Base-by-base conservation (phyloP, 2,329 filamentous ascomycete species). In the Chrysoporthe puriensis region DNA sequence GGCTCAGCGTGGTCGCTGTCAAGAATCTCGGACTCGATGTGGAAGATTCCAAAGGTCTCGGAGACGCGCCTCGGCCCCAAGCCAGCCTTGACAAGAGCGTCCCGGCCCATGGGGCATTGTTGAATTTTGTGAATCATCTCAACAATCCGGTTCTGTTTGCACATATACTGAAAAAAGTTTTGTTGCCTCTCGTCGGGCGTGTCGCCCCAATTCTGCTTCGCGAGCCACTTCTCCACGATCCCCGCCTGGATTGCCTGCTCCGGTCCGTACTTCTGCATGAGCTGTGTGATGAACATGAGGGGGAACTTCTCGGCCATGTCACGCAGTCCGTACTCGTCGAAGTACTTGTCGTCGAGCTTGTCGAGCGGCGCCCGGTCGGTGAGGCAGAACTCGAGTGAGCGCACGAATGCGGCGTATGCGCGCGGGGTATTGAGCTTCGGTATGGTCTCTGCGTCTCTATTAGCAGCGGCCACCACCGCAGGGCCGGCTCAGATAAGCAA, bases 201-300 rank as follows among this genome's bases (percentile, higher is more conserved):
- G 21, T 82, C 79, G 26, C 90, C 91, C 82, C 91, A 94, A 8
- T 88, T 86, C 76, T 94, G 92, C 72, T 86, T 88, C 44, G 82
- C 85, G n/a, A 94, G 84, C 91, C 91, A 94, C 66, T 86, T 88
- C 69, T 90, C 88, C 50, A 94, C 84, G 70, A 94, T 87, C 7
- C 84, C 84, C 48, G 89, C 88, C 74, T 87, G 83, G 66, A 90
- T 79, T 21, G 93, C 78, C 64, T 84, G 84, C 36, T 83, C 82
- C 1, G 84, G 79, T 21, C 86, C 84, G 72, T 87, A 86, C 70
- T 86, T 85, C 68, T 83, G 84, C n/a, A 90, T 81, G 2, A 93
- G 79, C 69, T 88, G 83, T 44, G 79, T 77, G 60, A 88, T 74
- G 58, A 90, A 83, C 77, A 86, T 82, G 59, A 90, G 82, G 68